A percentile compares a stretch with the other conserved stretches of the same genome.
phyloP scores from a whole-genome alignment of 176 grass and related monocot genomes.

The Musa beccarii region DNA sequence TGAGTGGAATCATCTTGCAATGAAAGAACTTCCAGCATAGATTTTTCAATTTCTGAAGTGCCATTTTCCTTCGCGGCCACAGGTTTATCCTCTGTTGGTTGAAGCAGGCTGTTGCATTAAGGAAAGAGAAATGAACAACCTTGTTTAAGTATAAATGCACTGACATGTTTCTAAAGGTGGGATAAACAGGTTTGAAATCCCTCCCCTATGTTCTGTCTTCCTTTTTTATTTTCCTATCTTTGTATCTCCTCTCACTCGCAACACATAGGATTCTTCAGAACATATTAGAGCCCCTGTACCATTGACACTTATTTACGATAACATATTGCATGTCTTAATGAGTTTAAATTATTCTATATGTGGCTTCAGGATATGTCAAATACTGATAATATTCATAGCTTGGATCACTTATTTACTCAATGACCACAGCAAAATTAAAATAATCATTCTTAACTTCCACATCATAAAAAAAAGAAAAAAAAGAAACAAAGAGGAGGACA shows the following conservation, averaged over 20 bases:
- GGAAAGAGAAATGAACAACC: background rate
- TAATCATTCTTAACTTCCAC: background rate
- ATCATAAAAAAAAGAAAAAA: background rate
- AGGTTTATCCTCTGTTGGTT: slow-evolving; percentile 30
- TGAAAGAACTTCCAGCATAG: slow-evolving; percentile 41
- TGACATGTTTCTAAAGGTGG: background rate
- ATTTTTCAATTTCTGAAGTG: slow-evolving; percentile 20
- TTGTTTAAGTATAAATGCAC: background rate
- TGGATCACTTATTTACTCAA: too few species aligned
- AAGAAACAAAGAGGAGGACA: background rate
- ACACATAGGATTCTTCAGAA: too few species aligned
- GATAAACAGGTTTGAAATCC: background rate
- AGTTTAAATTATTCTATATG: too few species aligned
- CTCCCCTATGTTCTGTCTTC: too few species aligned
- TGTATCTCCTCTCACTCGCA: too few species aligned
- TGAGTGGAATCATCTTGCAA: slow-evolving; percentile 32
- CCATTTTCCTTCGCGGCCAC: slow-evolving; percentile 22
- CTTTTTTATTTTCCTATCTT: too few species aligned
- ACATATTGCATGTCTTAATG: too few species aligned
- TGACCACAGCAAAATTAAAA: too few species aligned
- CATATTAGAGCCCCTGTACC: too few species aligned
- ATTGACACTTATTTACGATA: too few species aligned
- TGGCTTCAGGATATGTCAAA: too few species aligned
- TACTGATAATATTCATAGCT: too few species aligned
- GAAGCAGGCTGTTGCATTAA: slow-evolving; percentile 18